These are phyloP conservation scores for Urtica urens DNA, from an alignment of 306 rosid genomes.

Conservation along the genomic window DNA sequence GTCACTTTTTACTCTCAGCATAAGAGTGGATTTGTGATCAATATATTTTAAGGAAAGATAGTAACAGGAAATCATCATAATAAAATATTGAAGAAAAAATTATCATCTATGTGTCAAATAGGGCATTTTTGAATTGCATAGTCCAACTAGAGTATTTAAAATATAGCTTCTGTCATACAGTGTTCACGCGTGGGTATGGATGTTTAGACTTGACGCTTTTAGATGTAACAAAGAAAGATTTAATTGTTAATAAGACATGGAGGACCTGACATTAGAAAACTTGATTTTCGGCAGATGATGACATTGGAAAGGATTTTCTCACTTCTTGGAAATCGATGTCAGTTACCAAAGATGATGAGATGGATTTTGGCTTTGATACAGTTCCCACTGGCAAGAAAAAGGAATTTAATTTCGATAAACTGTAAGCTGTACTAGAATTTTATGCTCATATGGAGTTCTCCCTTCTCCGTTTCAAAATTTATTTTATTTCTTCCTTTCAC, in stretches of 20 bases:
- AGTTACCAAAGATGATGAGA: constrained; percentile 50
- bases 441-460: background rate
- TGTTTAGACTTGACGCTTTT: too few relatives aligned
- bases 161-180: too few relatives aligned
- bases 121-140: too few relatives aligned
- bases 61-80: background rate
- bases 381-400: constrained; percentile 54
- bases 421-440: constrained; percentile 39
- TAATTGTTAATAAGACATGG: background rate
- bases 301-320: constrained; percentile 62
- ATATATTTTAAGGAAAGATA: background rate
- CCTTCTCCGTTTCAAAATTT: too few relatives aligned
- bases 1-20: constrained; percentile 7
- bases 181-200: too few relatives aligned
- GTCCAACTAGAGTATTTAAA: constrained; percentile 1
- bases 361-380: constrained; percentile 60
- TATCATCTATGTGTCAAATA: too few relatives aligned
- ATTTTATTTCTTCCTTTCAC: background rate
- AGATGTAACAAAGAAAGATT: too few relatives aligned
- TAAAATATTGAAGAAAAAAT: background rate
- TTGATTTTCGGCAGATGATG: constrained; percentile 38
- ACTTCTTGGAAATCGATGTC: constrained; percentile 88
- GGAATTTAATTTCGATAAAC: constrained; percentile 55
- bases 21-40: background rate
- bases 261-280: constrained; percentile 5